Conservation (phyloP, 768 basidiomycete genomes). For the Pisolithus marmoratus region DNA sequence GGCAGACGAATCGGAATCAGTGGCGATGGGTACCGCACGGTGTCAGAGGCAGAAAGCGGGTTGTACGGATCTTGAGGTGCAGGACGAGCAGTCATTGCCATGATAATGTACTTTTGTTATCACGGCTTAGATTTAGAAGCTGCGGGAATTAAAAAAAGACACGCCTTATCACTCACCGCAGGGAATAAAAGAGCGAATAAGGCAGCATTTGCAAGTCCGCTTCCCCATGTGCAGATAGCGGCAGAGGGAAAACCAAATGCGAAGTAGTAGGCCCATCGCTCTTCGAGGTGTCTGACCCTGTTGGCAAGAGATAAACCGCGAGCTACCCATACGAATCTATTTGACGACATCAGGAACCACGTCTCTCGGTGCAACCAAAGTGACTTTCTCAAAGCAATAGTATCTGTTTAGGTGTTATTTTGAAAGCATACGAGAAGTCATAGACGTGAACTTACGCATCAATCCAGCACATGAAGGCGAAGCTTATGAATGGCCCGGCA, state of each 20-base stretch:
- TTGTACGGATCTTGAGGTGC: slow-evolving; percentile 73
- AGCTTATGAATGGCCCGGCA: slow-evolving; percentile 54
- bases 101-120: slow-evolving; percentile 58
- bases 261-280: slow-evolving; percentile 86
- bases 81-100: slow-evolving; percentile 75
- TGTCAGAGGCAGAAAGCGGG: slow-evolving; percentile 35
- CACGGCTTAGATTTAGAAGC: slow-evolving; percentile 3
- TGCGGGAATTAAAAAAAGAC: not conserved
- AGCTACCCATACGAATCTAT: slow-evolving; percentile 74
- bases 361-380: slow-evolving; percentile 1
- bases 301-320: slow-evolving; percentile 64
- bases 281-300: slow-evolving; percentile 71
- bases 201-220: slow-evolving; percentile 72
- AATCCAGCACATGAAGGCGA: slow-evolving; percentile 79
- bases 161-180: slow-evolving; percentile 41
- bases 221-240: slow-evolving; percentile 66
- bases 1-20: slow-evolving; percentile 77
- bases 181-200: slow-evolving; percentile 82
- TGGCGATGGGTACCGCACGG: slow-evolving; percentile 63
- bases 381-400: slow-evolving; percentile 72
- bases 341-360: slow-evolving; percentile 10
- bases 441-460: slow-evolving; percentile 62
- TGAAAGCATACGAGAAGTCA: not conserved
- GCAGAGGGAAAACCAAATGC: slow-evolving; percentile 81
- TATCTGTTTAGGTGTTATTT: slow-evolving; percentile 44